Evolutionary conservation across 345 rosid species (phyloP).

Genomic region (Aquilaria yunnanensis): DNA sequence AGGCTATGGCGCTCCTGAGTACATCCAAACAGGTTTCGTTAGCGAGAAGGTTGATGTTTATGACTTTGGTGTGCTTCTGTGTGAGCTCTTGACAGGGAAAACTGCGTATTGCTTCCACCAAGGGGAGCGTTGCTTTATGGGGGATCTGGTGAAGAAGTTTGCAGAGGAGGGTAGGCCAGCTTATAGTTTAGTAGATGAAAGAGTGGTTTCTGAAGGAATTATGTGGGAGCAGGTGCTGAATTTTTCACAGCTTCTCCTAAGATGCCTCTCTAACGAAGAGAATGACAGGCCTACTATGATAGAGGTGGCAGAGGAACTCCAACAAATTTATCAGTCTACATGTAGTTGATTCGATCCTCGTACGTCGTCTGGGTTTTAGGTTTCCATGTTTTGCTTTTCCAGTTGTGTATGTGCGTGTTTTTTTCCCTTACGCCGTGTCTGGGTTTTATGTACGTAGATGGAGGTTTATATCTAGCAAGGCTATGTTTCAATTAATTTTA

Average conservation of each 20-base stretch:
- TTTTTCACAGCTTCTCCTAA: background rate
- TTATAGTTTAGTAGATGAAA: background rate
- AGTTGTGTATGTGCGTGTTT: too few relatives aligned
- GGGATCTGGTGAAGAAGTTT: too few relatives aligned
- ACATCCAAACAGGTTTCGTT: background rate
- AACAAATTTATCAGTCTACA: background rate
- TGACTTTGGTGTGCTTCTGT: slow-evolving; percentile 11
- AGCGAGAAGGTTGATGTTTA: slow-evolving; percentile 26
- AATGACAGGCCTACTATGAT: slow-evolving; percentile 21
- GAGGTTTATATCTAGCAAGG: too few relatives aligned
- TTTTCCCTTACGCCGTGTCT: too few relatives aligned
- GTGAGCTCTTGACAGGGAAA: slow-evolving; percentile 16
- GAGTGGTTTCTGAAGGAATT: background rate
- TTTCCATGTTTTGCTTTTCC: too few relatives aligned
- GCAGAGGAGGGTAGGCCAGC: too few relatives aligned
- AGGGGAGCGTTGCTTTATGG: too few relatives aligned
- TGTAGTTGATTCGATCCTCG: too few relatives aligned
- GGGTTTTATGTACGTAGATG: too few relatives aligned
- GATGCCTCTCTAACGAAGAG: background rate
- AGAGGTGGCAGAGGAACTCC: slow-evolving; percentile 19
- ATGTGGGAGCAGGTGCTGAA: slow-evolving; percentile 4
- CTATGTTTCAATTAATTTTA: too few relatives aligned
- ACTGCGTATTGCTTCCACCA: background rate
- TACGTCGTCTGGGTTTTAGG: too few relatives aligned
- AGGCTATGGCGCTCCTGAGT: slow-evolving; percentile 12